Evolutionary conservation across 805 yeast species (phyloP).

Genomic region (Naumovozyma castellii): DNA sequence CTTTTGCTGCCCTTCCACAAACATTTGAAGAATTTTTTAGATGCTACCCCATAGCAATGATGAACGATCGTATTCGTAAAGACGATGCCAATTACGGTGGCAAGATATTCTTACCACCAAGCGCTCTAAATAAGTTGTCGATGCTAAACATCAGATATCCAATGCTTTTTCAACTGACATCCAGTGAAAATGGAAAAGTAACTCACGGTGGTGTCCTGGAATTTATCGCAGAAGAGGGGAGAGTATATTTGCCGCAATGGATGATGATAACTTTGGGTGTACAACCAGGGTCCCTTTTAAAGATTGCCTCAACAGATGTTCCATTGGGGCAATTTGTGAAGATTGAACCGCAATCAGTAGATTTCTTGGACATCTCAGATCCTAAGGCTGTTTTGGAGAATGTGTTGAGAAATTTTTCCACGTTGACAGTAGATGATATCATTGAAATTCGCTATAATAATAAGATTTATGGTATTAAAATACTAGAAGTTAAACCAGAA

Average conservation of each 20-base stretch:
- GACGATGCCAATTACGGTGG: slow-evolving; percentile 89
- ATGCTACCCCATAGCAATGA: slow-evolving; percentile 84
- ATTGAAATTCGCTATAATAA: slow-evolving; percentile 81
- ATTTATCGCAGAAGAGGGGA: slow-evolving; percentile 94
- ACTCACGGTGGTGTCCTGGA: slow-evolving; percentile 95
- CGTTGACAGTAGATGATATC: slow-evolving; percentile 74
- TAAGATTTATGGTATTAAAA: slow-evolving; percentile 65
- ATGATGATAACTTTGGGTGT: slow-evolving; percentile 72
- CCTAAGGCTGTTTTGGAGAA: slow-evolving; percentile 96
- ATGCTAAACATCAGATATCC: slow-evolving; percentile 92
- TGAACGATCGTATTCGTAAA: slow-evolving; percentile 66
- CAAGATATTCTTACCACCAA: slow-evolving; percentile 87
- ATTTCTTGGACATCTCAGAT: slow-evolving; percentile 85
- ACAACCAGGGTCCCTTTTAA: slow-evolving; percentile 72
- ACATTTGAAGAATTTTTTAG: slow-evolving; percentile 80
- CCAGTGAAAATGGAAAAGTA: slow-evolving; percentile 47
- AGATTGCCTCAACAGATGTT: slow-evolving; percentile 65
- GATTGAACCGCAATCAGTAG: slow-evolving; percentile 90
- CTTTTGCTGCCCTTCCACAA: slow-evolving; percentile 30
- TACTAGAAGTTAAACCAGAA: slow-evolving; percentile 81
- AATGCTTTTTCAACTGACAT: slow-evolving; percentile 77
- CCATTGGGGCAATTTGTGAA: slow-evolving; percentile 84
- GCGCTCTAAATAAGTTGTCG: slow-evolving; percentile 79
- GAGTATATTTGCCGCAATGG: slow-evolving; percentile 94
- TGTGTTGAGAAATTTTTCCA: slow-evolving; percentile 80